Percentiles rank a stretch among this genome's conserved stretches.
Evolutionary conservation across 2,329 filamentous ascomycete species (phyloP).

Genomic region (Aspergillus vadensis): DNA sequence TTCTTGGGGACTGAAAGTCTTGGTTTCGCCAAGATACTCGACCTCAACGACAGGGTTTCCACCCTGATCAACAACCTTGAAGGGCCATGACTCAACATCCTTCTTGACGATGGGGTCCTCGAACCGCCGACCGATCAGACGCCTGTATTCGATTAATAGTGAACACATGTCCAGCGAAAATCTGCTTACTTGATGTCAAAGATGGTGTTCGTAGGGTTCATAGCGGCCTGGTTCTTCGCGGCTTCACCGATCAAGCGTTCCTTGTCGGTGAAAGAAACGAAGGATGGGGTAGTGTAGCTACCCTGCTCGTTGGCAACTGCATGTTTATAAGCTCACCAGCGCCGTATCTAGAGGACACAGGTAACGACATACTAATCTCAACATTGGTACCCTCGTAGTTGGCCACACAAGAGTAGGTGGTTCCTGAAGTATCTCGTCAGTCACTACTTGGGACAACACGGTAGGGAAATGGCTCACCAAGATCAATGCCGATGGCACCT

Average conservation of each 20-base stretch:
- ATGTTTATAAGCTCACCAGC: constrained; percentile 2
- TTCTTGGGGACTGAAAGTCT: constrained; percentile 97
- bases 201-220: constrained; percentile 98
- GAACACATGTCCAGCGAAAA: background rate
- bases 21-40: constrained; percentile 90
- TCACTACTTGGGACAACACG: constrained; percentile 6
- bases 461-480: constrained; percentile 66
- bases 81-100: constrained; percentile 98
- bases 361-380: constrained; percentile 77
- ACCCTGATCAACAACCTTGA: constrained; percentile 92
- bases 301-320: constrained; percentile 97
- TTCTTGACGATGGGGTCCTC: constrained; percentile 98
- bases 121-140: constrained; percentile 93
- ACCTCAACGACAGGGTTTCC: constrained; percentile 92
- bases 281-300: constrained; percentile 97
- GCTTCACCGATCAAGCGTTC: constrained; percentile 99
- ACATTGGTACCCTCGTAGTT: constrained; percentile 99
- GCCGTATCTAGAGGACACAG: background rate
- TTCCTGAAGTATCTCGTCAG: constrained; percentile 63
- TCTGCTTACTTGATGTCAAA: constrained; percentile 92
- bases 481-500: constrained; percentile 99
- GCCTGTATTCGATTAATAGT: constrained; percentile 57
- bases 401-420: constrained; percentile 99
- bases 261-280: constrained; percentile 98
- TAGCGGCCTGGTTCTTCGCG: constrained; percentile 99